Percentiles rank a stretch among this genome's conserved stretches.
phyloP scores from a whole-genome alignment of 208 protist genomes.

The Leishmania major region DNA sequence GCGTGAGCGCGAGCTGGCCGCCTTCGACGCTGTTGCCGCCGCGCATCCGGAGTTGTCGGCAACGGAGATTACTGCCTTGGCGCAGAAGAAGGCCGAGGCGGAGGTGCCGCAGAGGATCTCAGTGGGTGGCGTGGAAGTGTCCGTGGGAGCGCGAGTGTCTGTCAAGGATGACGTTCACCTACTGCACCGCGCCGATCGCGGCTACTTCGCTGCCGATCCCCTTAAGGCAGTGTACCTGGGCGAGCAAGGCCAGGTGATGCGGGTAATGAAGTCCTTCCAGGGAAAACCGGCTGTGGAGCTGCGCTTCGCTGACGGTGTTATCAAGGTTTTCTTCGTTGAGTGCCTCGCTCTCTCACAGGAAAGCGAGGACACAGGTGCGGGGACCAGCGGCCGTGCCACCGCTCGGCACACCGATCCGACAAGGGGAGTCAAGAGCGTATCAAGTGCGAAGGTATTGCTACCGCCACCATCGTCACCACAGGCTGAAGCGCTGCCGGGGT shows the following conservation, averaged over 20 bases:
- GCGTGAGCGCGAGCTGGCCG: slow-evolving; percentile 59
- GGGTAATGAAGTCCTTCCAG: slow-evolving; percentile 69
- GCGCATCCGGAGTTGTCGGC: slow-evolving; percentile 41
- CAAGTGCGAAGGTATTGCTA: not conserved
- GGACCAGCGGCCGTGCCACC: not conserved
- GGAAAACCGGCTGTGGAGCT: slow-evolving; percentile 83
- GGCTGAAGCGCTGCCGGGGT: slow-evolving; percentile 18
- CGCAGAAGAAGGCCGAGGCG: slow-evolving; percentile 39
- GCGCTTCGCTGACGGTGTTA: slow-evolving; percentile 77
- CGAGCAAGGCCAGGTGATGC: slow-evolving; percentile 65
- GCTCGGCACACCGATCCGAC: slow-evolving; percentile 8
- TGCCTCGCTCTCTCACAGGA: slow-evolving; percentile 49
- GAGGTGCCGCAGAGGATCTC: slow-evolving; percentile 27
- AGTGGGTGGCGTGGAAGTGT: slow-evolving; percentile 41
- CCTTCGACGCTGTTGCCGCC: slow-evolving; percentile 61
- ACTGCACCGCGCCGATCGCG: slow-evolving; percentile 53
- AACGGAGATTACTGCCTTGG: slow-evolving; percentile 55
- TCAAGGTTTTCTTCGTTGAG: slow-evolving; percentile 78
- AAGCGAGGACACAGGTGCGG: not conserved
- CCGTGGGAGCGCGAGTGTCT: slow-evolving; percentile 58
- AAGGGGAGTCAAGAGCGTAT: slow-evolving; percentile 2
- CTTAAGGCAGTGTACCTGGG: slow-evolving; percentile 84
- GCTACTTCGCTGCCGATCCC: slow-evolving; percentile 62
- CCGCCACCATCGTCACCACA: slow-evolving; percentile 12
- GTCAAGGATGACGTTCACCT: slow-evolving; percentile 55